phyloP scores from a whole-genome alignment of 106 monocot species.

The Dendrobium huoshanense region DNA sequence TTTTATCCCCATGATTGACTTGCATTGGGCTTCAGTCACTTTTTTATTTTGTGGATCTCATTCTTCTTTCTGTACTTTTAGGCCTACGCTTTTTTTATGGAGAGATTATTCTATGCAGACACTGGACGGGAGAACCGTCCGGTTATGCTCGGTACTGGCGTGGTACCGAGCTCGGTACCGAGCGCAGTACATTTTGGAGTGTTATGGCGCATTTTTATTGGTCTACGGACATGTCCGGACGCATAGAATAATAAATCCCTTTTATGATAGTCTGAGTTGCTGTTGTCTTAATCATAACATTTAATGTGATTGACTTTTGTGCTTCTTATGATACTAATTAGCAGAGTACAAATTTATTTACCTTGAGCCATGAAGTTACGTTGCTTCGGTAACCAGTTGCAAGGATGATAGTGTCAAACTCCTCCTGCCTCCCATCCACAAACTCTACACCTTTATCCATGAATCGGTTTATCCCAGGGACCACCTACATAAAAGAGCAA shows the following conservation, averaged over 20 bases:
- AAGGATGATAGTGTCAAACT: slow-evolving; percentile 62
- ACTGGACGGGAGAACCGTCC: no score
- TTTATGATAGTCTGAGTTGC: neutral
- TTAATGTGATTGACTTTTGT: slow-evolving; percentile 4
- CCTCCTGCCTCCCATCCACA: slow-evolving; percentile 43
- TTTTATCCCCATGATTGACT: no score
- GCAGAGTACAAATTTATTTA: slow-evolving; percentile 7
- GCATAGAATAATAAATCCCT: neutral
- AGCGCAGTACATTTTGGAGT: no score
- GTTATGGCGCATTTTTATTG: no score
- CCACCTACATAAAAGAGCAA: slow-evolving; percentile 39
- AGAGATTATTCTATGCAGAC: no score
- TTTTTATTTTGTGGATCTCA: neutral
- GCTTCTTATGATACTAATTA: neutral
- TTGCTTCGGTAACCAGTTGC: slow-evolving; percentile 87
- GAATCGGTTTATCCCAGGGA: slow-evolving; percentile 43
- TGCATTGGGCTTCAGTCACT: neutral
- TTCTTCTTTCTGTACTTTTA: neutral
- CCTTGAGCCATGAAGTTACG: slow-evolving; percentile 87
- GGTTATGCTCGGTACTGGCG: no score
- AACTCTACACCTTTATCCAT: slow-evolving; percentile 54
- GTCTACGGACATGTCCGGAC: no score
- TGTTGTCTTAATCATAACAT: neutral
- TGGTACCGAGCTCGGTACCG: no score
- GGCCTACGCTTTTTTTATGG: neutral